Base-by-base conservation (phyloP, 192 early-diverging fungal species). In the Coemansia sp. region DNA sequence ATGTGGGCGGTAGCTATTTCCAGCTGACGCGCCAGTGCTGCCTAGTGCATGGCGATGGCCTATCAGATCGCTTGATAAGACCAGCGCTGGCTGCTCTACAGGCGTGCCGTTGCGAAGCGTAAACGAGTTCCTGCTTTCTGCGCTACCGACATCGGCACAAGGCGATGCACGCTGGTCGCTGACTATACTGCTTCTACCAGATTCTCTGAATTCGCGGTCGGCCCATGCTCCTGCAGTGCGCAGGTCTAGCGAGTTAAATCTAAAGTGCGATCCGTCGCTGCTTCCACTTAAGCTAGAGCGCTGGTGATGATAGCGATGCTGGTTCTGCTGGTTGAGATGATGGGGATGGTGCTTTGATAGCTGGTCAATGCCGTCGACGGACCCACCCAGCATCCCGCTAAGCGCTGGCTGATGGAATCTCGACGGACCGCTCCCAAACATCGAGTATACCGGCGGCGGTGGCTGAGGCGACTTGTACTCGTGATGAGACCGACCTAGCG, bases 11-110 rank as follows among this genome's bases (percentile, higher is more conserved):
- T 42, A n/a, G n/a, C n/a, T 18, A 13, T 52, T 29, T 14, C 42
- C 58, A 10, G 45, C 50, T 8, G 47, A 35, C n/a, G 32, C 2
- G 45, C 34, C 27, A 10, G 55, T n/a, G 32, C 34, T 29, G 27
- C 23, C 39, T n/a, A 56, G 24, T 16, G 61, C 61, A 32, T 58
- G 65, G 36, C 63, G 69, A 11, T 48, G 19, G 14, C 69, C 63
- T 9, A 72, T 65, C 24, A 78, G 53, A 6, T 72, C 75, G 30
- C 64, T 56, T 18, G 70, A 69, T 42, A 78, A 63, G 16, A 68
- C 53, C 19, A 46, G 65, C 35, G 62, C 61, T 18, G 57, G 60
- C 53, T 66, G 67, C 53, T 73, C 76, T 13, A 61, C 67, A 5
- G 76, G 71, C 53, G 76, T 69, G 10, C 48, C 61, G 10, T 64